phyloP scores from a whole-genome alignment of 352 stramenopile species.

The Pythium dissotocum region DNA sequence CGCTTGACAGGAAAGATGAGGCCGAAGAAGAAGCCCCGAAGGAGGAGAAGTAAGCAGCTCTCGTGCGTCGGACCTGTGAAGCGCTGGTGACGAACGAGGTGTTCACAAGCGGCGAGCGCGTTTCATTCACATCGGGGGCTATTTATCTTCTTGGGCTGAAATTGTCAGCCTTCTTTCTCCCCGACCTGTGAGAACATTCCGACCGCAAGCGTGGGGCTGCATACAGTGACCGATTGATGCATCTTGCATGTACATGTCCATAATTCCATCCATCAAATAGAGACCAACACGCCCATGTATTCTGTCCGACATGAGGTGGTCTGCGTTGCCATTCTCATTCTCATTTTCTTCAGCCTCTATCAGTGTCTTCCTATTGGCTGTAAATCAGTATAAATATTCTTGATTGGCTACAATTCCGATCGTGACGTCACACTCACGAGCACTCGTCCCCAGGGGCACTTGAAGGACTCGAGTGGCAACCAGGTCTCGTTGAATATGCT shows the following conservation, averaged over 20 bases:
- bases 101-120: background rate
- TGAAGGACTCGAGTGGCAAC: background rate
- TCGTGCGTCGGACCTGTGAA: background rate
- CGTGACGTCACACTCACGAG: background rate
- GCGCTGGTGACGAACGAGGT: background rate
- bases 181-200: conserved; percentile 20
- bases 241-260: conserved; percentile 4
- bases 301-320: background rate
- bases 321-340: background rate
- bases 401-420: background rate
- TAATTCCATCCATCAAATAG: conserved; percentile 13
- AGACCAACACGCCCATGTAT: conserved; percentile 4
- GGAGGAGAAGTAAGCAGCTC: conserved; percentile 23
- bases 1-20: conserved; percentile 56
- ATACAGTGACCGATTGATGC: background rate
- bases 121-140: conserved; percentile 22
- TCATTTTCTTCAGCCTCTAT: background rate
- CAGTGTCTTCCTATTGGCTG: background rate
- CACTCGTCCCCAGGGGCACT: background rate
- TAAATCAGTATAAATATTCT: background rate
- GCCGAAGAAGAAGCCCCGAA: conserved; percentile 23
- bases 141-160: conserved; percentile 33
- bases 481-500: background rate
- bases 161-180: conserved; percentile 30
- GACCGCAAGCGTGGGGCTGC: background rate